phyloP scores from a whole-genome alignment of 495 filamentous ascomycete species.

The Aspergillus steynii region DNA sequence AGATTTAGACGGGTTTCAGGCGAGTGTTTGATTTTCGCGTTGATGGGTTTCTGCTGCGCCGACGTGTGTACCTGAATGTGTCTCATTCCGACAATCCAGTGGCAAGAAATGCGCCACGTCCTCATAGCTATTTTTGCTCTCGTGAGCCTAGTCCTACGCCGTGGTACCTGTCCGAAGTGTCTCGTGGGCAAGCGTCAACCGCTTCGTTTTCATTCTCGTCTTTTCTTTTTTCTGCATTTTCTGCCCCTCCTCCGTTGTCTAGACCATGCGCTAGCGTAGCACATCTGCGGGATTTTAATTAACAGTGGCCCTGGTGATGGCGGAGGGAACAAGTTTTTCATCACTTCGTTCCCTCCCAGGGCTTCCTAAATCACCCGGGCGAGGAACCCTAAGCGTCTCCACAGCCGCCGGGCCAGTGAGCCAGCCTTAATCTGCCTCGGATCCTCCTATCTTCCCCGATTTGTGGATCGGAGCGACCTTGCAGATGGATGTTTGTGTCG shows the following conservation, averaged over 20 bases:
- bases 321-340: background rate
- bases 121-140: too few relatives aligned
- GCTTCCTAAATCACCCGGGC: slow-evolving; percentile 24
- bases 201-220: background rate
- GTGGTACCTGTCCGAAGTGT: background rate
- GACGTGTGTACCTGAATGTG: background rate
- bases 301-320: background rate
- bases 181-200: background rate
- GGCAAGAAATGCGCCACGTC: background rate
- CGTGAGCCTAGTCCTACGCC: background rate
- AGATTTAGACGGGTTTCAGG: background rate
- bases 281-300: slow-evolving; percentile 21
- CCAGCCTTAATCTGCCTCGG: slow-evolving; percentile 12
- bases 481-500: background rate
- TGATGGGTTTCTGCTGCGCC: background rate
- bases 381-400: slow-evolving; percentile 21
- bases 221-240: background rate
- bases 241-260: background rate
- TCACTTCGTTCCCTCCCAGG: slow-evolving; percentile 3
- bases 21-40: background rate
- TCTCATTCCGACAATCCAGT: background rate
- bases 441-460: slow-evolving; percentile 24
- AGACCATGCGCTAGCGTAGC: background rate
- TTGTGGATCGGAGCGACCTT: slow-evolving; percentile 16
- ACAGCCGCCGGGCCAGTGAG: slow-evolving; percentile 15